These are phyloP conservation scores for Fusarium graminum DNA, from an alignment of 2,329 filamentous ascomycete species.

Conservation along the genomic window DNA sequence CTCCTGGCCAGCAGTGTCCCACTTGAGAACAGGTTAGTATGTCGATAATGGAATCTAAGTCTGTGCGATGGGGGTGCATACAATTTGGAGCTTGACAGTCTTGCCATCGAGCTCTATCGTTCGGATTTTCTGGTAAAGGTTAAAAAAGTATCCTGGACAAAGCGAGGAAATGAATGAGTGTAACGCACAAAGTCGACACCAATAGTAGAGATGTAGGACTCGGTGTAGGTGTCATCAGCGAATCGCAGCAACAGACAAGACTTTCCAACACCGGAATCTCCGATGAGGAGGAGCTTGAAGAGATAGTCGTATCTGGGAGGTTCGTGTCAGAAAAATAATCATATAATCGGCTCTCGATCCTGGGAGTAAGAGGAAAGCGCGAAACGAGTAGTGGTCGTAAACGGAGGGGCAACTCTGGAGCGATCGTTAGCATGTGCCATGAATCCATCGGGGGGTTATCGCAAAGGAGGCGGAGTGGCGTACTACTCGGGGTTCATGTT, in stretches of 20 bases:
- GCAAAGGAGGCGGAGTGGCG: slow-evolving; percentile 59
- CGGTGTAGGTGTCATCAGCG: slow-evolving; percentile 98
- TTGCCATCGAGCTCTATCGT: slow-evolving; percentile 99
- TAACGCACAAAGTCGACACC: slow-evolving; percentile 95
- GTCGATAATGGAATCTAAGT: neutral
- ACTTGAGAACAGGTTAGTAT: slow-evolving; percentile 66
- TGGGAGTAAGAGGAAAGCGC: slow-evolving; percentile 6
- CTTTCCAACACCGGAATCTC: slow-evolving; percentile 99
- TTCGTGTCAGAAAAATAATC: slow-evolving; percentile 47
- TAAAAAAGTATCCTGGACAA: slow-evolving; percentile 27
- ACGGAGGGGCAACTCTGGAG: slow-evolving; percentile 45
- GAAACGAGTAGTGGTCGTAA: slow-evolving; percentile 19
- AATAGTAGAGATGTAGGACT: slow-evolving; percentile 99
- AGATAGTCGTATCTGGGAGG: slow-evolving; percentile 96
- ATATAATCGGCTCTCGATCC: slow-evolving; percentile 22
- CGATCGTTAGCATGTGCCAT: slow-evolving; percentile 44
- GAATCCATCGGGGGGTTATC: slow-evolving; percentile 51
- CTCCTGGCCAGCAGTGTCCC: slow-evolving; percentile 99
- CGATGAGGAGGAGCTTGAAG: slow-evolving; percentile 99
- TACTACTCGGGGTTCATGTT: slow-evolving; percentile 96
- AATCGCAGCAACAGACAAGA: slow-evolving; percentile 98
- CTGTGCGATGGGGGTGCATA: slow-evolving; percentile 63
- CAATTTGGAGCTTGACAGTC: slow-evolving; percentile 99
- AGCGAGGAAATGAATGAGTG: neutral
- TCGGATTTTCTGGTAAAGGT: slow-evolving; percentile 86